phyloP scores from a whole-genome alignment of 768 basidiomycete species.

The Crassisporium funariophilum region DNA sequence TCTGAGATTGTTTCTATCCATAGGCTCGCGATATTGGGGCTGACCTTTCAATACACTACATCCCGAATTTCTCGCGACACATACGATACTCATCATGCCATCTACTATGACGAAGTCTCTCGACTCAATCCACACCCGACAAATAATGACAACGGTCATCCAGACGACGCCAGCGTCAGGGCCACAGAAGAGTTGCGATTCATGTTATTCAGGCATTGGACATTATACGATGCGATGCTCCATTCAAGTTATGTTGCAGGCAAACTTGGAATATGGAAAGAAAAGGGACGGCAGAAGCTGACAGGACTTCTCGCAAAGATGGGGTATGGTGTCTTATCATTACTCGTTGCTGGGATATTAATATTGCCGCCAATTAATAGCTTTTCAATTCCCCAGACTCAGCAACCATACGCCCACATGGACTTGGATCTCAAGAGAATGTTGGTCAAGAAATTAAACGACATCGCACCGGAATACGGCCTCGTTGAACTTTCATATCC shows the following conservation, averaged over 20 bases:
- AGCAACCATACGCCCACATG: constrained; percentile 95
- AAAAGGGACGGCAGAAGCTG: constrained; percentile 84
- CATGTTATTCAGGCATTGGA: constrained; percentile 97
- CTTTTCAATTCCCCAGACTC: constrained; percentile 92
- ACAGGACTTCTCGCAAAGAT: constrained; percentile 96
- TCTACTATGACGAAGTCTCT: constrained; percentile 90
- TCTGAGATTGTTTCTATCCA: constrained; percentile 4
- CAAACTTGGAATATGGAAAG: constrained; percentile 96
- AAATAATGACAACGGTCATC: constrained; percentile 42
- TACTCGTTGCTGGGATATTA: neutral
- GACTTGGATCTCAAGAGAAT: constrained; percentile 89
- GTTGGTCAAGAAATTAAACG: constrained; percentile 79
- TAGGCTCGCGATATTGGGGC: constrained; percentile 91
- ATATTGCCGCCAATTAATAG: constrained; percentile 38
- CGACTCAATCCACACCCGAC: constrained; percentile 76
- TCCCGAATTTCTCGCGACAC: constrained; percentile 83
- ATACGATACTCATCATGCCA: constrained; percentile 79
- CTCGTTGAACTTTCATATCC: constrained; percentile 92
- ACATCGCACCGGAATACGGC: constrained; percentile 93
- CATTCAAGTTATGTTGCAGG: constrained; percentile 96
- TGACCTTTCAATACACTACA: constrained; percentile 90
- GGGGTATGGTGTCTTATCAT: constrained; percentile 62
- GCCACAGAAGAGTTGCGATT: constrained; percentile 90
- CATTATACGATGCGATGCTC: constrained; percentile 95
- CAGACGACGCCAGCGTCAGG: constrained; percentile 85